A percentile compares a stretch with the other conserved stretches of the same genome.
Evolutionary conservation across 768 basidiomycete genomes (phyloP).

Genomic region (Macrocybe gigantea): DNA sequence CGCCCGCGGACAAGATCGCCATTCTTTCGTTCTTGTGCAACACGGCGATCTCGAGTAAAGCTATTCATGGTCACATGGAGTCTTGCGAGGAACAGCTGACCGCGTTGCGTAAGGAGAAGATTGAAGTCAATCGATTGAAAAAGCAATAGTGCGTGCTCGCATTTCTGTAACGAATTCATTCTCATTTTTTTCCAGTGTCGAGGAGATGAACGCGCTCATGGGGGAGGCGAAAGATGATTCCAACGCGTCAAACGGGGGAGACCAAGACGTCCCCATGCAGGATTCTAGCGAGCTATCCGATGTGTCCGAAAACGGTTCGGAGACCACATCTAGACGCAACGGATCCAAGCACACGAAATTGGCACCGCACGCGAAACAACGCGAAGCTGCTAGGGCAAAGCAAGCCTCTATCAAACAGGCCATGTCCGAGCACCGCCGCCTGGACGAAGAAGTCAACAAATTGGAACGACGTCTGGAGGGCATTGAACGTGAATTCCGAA

Average conservation of each 20-base stretch:
- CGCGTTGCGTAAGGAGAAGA: constrained; percentile 90
- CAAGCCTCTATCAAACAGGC: constrained; percentile 78
- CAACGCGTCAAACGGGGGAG: constrained; percentile 36
- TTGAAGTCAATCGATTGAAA: constrained; percentile 87
- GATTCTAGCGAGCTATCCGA: constrained; percentile 75
- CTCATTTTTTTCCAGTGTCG: constrained; percentile 38
- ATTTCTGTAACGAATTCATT: neutral
- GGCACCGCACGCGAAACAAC: constrained; percentile 69
- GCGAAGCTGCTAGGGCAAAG: constrained; percentile 74
- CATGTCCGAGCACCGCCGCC: constrained; percentile 72
- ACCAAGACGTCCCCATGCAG: constrained; percentile 55
- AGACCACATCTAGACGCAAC: constrained; percentile 43
- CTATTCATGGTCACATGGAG: constrained; percentile 86
- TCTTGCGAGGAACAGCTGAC: constrained; percentile 86
- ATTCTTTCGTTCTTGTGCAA: constrained; percentile 89
- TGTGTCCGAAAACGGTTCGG: constrained; percentile 58
- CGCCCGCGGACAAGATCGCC: constrained; percentile 74
- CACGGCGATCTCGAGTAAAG: constrained; percentile 84
- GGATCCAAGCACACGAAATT: constrained; percentile 38
- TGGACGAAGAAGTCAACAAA: constrained; percentile 86
- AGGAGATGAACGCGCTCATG: constrained; percentile 65
- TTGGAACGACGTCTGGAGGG: constrained; percentile 75
- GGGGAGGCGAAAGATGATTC: constrained; percentile 51
- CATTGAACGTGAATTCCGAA: constrained; percentile 92
- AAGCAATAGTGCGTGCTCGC: constrained; percentile 71